Conservation (phyloP, 2,329 filamentous ascomycete species). For the Trichoderma guizhouense region DNA sequence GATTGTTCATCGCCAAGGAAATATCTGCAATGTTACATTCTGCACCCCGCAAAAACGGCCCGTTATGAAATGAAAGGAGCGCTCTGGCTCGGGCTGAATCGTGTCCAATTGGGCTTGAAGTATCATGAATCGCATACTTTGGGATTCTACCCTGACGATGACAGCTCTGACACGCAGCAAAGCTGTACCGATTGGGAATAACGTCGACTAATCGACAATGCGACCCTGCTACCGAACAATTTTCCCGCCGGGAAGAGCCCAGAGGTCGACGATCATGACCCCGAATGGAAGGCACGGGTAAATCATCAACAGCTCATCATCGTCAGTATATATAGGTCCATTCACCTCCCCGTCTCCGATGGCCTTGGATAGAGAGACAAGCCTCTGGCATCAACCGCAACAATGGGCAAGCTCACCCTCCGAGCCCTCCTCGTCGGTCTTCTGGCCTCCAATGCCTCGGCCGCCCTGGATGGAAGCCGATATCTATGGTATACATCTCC, state of each 20-base stretch:
- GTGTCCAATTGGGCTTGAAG: neutral
- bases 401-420: conserved; percentile 12
- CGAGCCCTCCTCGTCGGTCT: neutral
- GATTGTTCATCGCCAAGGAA: neutral
- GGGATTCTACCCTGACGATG: neutral
- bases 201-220: neutral
- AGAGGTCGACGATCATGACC: neutral
- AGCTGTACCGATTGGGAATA: neutral
- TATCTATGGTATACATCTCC: conserved; percentile 22
- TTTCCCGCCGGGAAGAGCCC: neutral
- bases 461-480: conserved; percentile 17
- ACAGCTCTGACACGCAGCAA: neutral
- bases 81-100: neutral
- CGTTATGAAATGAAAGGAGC: neutral
- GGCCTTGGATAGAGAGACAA: neutral
- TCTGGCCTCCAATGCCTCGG: neutral
- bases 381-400: neutral
- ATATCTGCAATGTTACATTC: neutral
- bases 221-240: neutral
- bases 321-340: neutral
- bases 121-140: neutral
- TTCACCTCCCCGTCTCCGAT: neutral
- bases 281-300: neutral
- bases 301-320: neutral
- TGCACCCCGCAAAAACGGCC: neutral